A percentile compares a stretch with the other conserved stretches of the same genome.
These are phyloP conservation scores for Ogataea wickerhamii DNA, from an alignment of 805 yeast species.

Conservation along the genomic window DNA sequence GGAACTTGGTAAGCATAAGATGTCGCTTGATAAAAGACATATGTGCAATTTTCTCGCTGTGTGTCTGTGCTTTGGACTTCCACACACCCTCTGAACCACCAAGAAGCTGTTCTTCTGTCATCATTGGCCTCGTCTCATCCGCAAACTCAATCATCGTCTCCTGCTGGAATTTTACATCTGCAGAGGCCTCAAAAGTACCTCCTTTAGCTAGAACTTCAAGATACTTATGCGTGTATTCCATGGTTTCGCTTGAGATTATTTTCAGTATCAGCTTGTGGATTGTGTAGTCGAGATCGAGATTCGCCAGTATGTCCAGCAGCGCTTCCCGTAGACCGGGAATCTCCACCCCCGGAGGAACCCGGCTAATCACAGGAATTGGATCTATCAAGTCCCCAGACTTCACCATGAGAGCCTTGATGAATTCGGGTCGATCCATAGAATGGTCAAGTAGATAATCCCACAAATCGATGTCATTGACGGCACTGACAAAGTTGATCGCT, in stretches of 20 bases:
- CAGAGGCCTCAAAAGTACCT: conserved; percentile 24
- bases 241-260: conserved; percentile 52
- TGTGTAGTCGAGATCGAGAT: conserved; percentile 52
- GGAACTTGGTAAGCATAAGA: conserved; percentile 6
- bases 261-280: conserved; percentile 55
- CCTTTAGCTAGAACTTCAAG: conserved; percentile 34
- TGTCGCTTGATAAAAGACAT: conserved; percentile 27
- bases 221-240: conserved; percentile 31
- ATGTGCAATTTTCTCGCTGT: conserved; percentile 32
- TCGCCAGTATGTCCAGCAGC: conserved; percentile 56
- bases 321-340: conserved; percentile 65
- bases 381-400: conserved; percentile 61
- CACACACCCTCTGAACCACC: conserved; percentile 28
- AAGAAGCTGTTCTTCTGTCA: conserved; percentile 31
- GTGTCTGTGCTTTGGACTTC: conserved; percentile 24
- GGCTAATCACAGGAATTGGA: conserved; percentile 63
- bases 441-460: conserved; percentile 75
- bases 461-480: conserved; percentile 65
- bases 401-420: conserved; percentile 70
- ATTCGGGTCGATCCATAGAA: conserved; percentile 69
- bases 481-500: conserved; percentile 77
- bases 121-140: conserved; percentile 10
- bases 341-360: conserved; percentile 58
- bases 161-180: conserved; percentile 8
- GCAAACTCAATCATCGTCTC: conserved; percentile 22